These are phyloP conservation scores for Maudiozyma serrabonitensis DNA, from an alignment of 805 yeast species.

Conservation along the genomic window DNA sequence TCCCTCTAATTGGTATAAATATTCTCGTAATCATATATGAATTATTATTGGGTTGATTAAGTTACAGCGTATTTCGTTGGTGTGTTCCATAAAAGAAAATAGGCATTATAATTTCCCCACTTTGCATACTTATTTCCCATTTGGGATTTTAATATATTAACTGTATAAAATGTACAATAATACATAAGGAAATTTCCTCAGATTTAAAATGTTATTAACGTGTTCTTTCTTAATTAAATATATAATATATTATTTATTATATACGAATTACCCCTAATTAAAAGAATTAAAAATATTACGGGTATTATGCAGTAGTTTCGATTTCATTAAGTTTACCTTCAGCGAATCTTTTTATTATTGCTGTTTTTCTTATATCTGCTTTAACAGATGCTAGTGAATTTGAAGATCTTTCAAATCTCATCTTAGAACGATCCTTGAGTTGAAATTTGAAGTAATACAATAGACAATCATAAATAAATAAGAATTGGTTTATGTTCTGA, in stretches of 20 bases:
- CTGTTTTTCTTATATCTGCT: conserved; percentile 1
- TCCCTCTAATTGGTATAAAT: conserved; percentile 65
- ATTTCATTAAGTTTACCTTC: conserved; percentile 2
- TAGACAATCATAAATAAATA: conserved; percentile 59
- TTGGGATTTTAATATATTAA: too few relatives aligned
- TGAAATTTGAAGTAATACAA: conserved; percentile 22
- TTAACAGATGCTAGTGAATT: background rate
- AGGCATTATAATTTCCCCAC: too few relatives aligned
- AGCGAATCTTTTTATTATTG: conserved; percentile 3
- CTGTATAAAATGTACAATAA: too few relatives aligned
- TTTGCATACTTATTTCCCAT: too few relatives aligned
- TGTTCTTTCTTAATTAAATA: background rate
- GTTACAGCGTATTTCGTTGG: background rate
- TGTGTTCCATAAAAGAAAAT: background rate
- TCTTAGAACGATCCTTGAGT: conserved; percentile 6
- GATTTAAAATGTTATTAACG: background rate
- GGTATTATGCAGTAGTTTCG: background rate
- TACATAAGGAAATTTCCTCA: background rate
- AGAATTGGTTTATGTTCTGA: conserved; percentile 66
- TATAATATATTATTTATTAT: background rate
- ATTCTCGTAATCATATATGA: conserved; percentile 60
- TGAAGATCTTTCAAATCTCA: background rate
- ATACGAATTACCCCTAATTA: too few relatives aligned
- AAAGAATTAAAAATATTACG: background rate
- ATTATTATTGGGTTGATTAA: conserved; percentile 48